A percentile compares a stretch with the other conserved stretches of the same genome.
phyloP scores from a whole-genome alignment of 768 basidiomycete genomes.

The Sporobolomyces phaffii region DNA sequence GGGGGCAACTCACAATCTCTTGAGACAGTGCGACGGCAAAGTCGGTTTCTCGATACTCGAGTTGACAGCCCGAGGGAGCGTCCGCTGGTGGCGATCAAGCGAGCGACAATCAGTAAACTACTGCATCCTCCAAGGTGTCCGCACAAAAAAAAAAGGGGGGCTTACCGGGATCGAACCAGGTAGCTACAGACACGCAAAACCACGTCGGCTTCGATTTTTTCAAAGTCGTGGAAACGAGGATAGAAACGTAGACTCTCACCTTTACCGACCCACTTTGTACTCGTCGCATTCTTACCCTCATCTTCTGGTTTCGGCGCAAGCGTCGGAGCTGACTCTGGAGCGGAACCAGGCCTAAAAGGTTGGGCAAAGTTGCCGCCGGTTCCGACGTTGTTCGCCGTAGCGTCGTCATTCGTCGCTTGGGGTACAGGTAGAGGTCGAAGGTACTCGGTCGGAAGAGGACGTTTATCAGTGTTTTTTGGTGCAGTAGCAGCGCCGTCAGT shows the following conservation, averaged over 20 bases:
- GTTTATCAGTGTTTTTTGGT: too few relatives aligned
- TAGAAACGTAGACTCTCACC: slow-evolving; percentile 1
- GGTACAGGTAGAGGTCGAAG: background rate
- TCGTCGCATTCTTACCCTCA: too few relatives aligned
- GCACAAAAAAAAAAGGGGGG: background rate
- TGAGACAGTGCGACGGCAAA: background rate
- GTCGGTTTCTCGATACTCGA: background rate
- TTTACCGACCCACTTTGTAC: slow-evolving; percentile 1
- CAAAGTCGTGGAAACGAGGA: background rate
- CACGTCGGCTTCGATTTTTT: background rate
- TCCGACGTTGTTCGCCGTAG: too few relatives aligned
- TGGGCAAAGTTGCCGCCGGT: too few relatives aligned
- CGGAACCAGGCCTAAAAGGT: background rate
- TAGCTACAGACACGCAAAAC: background rate
- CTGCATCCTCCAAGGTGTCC: background rate
- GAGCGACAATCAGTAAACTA: background rate
- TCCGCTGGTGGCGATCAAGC: background rate
- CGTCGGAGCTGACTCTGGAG: background rate
- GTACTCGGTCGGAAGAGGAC: background rate
- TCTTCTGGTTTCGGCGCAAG: background rate
- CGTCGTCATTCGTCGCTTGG: background rate
- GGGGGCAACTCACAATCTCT: background rate
- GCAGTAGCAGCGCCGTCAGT: too few relatives aligned
- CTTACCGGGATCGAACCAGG: slow-evolving; percentile 2
- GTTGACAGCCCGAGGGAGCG: background rate